Evolutionary conservation across 495 filamentous ascomycete genomes (phyloP).

Genomic region (Poronia punctata): DNA sequence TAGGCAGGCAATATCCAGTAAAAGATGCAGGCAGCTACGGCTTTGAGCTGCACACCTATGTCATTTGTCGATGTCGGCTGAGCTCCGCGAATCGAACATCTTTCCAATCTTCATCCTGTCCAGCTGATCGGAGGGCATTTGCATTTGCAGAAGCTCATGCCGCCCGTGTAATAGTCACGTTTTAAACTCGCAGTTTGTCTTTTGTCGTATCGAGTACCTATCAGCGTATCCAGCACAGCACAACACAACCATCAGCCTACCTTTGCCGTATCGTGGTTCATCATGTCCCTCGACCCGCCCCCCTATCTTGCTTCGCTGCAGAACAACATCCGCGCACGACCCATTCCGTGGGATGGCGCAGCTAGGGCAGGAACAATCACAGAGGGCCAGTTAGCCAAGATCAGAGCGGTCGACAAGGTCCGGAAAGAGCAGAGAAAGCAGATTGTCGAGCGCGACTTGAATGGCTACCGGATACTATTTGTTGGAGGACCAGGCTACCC

Average conservation of each 20-base stretch:
- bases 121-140: constrained; percentile 10
- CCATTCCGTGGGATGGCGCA: constrained; percentile 97
- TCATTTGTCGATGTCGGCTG: neutral
- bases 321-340: constrained; percentile 87
- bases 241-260: no score
- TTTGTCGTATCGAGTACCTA: no score
- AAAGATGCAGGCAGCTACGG: no score
- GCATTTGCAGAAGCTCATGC: no score
- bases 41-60: constrained; percentile 3
- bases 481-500: constrained; percentile 59
- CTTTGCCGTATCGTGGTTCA: constrained; percentile 14
- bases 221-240: no score
- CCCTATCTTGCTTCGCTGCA: constrained; percentile 85
- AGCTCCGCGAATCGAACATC: neutral
- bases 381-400: constrained; percentile 88
- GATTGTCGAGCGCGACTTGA: constrained; percentile 69
- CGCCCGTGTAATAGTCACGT: neutral
- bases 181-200: no score
- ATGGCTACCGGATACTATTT: constrained; percentile 71
- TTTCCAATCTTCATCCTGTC: constrained; percentile 2
- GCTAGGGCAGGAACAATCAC: constrained; percentile 90
- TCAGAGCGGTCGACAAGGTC: constrained; percentile 96
- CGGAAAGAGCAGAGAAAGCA: constrained; percentile 73
- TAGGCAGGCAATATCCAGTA: no score
- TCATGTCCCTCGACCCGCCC: constrained; percentile 84